phyloP scores from a whole-genome alignment of 768 basidiomycete species.

The Termitomyces sp. region DNA sequence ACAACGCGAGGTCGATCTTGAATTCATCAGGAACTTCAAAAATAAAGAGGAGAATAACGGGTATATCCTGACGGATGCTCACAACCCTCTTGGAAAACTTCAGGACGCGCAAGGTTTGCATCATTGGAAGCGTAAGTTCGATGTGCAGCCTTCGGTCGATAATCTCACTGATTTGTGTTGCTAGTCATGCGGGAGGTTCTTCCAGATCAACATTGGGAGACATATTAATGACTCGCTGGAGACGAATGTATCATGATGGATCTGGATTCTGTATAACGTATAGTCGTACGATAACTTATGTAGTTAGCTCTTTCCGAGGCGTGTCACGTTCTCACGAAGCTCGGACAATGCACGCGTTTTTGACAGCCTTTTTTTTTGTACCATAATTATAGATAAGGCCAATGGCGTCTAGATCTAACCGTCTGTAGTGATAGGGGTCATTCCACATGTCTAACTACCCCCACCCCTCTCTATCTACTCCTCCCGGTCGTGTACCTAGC shows the following conservation, averaged over 20 bases:
- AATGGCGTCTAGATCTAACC: neutral
- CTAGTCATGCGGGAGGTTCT: slow-evolving; percentile 78
- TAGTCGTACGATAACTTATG: neutral
- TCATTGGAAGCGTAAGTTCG: slow-evolving; percentile 68
- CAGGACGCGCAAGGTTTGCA: slow-evolving; percentile 59
- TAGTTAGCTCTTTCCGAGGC: neutral
- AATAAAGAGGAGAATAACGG: slow-evolving; percentile 31
- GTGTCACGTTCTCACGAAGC: neutral
- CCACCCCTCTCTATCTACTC: slow-evolving; percentile 35
- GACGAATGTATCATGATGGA: neutral
- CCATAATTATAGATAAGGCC: neutral
- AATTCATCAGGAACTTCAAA: slow-evolving; percentile 27
- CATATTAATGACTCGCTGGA: slow-evolving; percentile 41
- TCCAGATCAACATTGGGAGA: slow-evolving; percentile 71
- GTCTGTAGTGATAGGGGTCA: slow-evolving; percentile 1
- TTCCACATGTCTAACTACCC: slow-evolving; percentile 32
- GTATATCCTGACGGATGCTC: slow-evolving; percentile 57
- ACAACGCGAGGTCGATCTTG: slow-evolving; percentile 49
- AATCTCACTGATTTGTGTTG: slow-evolving; percentile 2
- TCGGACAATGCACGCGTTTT: neutral
- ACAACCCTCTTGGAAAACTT: slow-evolving; percentile 59
- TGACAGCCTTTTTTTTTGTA: neutral
- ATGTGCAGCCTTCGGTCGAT: slow-evolving; percentile 9
- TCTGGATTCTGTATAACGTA: neutral
- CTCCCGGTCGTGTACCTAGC: slow-evolving; percentile 42